A percentile compares a stretch with the other conserved stretches of the same genome.
phyloP scores from a whole-genome alignment of 305 asterid genomes.

The Solanum hybrid region DNA sequence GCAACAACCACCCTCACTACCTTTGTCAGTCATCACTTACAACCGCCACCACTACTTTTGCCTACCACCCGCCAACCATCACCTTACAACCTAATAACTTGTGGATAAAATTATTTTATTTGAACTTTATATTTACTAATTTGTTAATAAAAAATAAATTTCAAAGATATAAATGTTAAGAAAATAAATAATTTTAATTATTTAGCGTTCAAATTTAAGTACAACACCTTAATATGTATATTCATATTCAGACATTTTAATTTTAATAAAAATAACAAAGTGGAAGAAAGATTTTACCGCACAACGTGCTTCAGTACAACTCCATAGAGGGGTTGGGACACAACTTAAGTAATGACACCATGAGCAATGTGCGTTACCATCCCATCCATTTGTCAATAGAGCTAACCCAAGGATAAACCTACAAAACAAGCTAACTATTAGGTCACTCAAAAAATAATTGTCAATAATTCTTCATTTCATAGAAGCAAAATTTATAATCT shows the following conservation, averaged over 20 bases:
- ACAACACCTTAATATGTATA: not conserved
- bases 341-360: conserved; percentile 93
- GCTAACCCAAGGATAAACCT: conserved; percentile 40
- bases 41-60: not conserved
- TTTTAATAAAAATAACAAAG: not conserved
- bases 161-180: not conserved
- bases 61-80: not conserved
- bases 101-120: not conserved
- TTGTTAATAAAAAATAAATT: not conserved
- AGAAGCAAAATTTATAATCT: not conserved
- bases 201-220: not conserved
- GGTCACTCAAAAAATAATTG: not conserved
- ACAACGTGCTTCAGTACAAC: conserved; percentile 54
- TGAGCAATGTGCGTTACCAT: conserved; percentile 77
- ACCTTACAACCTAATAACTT: not conserved
- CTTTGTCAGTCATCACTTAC: not conserved
- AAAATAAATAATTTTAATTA: not conserved
- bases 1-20: not conserved
- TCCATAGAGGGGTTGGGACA: conserved; percentile 81
- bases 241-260: not conserved
- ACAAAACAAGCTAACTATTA: not conserved
- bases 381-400: conserved; percentile 46
- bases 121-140: not conserved
- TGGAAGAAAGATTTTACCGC: conserved; percentile 21
- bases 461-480: too few relatives aligned